Conservation (phyloP, 495 filamentous ascomycete species). For the Penicillium maclennaniae region DNA sequence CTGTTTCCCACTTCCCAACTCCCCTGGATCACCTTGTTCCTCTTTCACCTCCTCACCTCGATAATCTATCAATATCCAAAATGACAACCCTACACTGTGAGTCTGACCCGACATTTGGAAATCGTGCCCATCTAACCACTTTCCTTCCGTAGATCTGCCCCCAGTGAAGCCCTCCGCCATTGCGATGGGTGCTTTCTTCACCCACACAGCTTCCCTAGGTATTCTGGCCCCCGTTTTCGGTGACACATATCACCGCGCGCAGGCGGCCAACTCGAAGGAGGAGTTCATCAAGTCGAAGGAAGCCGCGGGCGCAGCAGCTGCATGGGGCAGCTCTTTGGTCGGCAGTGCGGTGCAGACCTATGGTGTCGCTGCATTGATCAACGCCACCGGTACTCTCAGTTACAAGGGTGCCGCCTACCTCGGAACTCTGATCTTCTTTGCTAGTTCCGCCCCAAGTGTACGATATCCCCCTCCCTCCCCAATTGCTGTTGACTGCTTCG, state of each 20-base stretch:
- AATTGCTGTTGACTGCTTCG: not conserved
- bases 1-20: not conserved
- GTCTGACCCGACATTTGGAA: conserved; percentile 16
- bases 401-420: conserved; percentile 98
- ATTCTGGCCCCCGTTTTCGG: conserved; percentile 89
- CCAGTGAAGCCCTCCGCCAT: conserved; percentile 97
- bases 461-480: conserved; percentile 28
- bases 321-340: conserved; percentile 84
- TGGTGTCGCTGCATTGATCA: conserved; percentile 91
- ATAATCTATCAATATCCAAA: conserved; percentile 18
- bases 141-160: conserved; percentile 65
- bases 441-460: conserved; percentile 84
- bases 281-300: conserved; percentile 94
- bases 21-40: not conserved
- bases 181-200: conserved; percentile 92
- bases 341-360: conserved; percentile 91
- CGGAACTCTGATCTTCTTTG: conserved; percentile 85
- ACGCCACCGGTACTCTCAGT: conserved; percentile 86
- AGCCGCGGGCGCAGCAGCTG: conserved; percentile 77
- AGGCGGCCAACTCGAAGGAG: conserved; percentile 88
- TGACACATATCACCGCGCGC: conserved; percentile 90
- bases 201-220: conserved; percentile 75
- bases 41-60: conserved; percentile 1
- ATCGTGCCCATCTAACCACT: conserved; percentile 2
- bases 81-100: conserved; percentile 66